Percentiles rank a stretch among this genome's conserved stretches.
Conservation (phyloP, 1,284 basidiomycete species). For the Ustilago curta region DNA sequence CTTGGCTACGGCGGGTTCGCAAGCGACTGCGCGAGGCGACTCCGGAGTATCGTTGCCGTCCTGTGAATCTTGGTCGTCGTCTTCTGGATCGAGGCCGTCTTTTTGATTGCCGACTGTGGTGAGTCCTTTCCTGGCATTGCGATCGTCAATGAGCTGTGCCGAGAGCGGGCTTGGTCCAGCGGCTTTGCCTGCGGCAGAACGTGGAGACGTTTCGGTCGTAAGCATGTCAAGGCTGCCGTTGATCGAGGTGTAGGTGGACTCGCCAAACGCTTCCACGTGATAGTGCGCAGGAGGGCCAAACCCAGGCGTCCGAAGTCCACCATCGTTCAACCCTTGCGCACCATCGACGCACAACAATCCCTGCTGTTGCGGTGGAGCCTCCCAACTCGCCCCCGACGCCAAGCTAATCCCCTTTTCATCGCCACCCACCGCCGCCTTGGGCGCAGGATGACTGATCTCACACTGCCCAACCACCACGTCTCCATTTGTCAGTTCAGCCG, state of each 20-base stretch:
- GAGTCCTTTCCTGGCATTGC: conserved; percentile 29
- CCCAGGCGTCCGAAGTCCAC: conserved; percentile 31
- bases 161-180: conserved; percentile 34
- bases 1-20: conserved; percentile 14
- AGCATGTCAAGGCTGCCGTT: conserved; percentile 23
- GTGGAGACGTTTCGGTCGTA: too few relatives aligned
- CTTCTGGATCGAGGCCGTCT: conserved; percentile 57
- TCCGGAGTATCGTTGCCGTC: conserved; percentile 35
- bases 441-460: conserved; percentile 90
- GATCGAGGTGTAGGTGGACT: conserved; percentile 34
- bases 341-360: conserved; percentile 14
- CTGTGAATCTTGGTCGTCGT: conserved; percentile 53
- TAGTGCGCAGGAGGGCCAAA: conserved; percentile 48
- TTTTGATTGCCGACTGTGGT: conserved; percentile 55
- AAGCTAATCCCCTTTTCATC: conserved; percentile 4
- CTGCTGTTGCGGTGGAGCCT: conserved; percentile 2
- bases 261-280: conserved; percentile 22
- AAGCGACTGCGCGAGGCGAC: conserved; percentile 24
- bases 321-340: conserved; percentile 17
- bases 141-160: conserved; percentile 35
- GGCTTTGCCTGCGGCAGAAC: not conserved
- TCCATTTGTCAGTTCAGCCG: conserved; percentile 86
- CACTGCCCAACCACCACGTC: conserved; percentile 89
- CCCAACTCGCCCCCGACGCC: conserved; percentile 11
- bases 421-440: conserved; percentile 4